Evolutionary conservation across 768 basidiomycete species (phyloP).

Genomic region (Naganishia kalamii): DNA sequence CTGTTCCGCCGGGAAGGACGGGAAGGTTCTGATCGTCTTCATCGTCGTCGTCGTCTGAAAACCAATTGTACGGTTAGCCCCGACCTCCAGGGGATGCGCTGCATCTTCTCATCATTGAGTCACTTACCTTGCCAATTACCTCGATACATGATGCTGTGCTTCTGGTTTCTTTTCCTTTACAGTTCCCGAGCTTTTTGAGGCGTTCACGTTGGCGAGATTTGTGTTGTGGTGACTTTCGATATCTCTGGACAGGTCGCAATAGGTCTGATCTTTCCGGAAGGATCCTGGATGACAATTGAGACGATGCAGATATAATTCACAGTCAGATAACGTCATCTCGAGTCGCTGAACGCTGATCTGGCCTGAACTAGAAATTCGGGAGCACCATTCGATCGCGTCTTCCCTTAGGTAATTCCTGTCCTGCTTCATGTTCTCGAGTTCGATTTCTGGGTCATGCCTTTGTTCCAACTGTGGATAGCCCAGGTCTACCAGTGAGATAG

Average conservation of each 20-base stretch:
- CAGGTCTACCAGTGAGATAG: no score
- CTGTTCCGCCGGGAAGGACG: background rate
- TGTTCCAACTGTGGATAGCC: no score
- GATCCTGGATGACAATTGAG: no score
- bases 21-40: conserved; percentile 30
- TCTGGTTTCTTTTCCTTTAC: background rate
- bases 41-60: conserved; percentile 36
- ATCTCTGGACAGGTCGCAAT: no score
- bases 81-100: background rate
- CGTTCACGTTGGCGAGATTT: background rate
- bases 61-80: conserved; percentile 11
- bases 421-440: no score
- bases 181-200: background rate
- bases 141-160: conserved; percentile 23
- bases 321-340: background rate
- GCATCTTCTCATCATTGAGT: background rate
- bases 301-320: no score
- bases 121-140: conserved; percentile 21
- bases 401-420: no score
- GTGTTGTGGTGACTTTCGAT: no score
- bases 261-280: no score
- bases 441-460: no score
- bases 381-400: no score
- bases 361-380: no score
- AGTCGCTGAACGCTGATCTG: background rate